A percentile compares a stretch with the other conserved stretches of the same genome.
phyloP scores from a whole-genome alignment of 208 protist genomes.

The Wallacemonas collosoma region DNA sequence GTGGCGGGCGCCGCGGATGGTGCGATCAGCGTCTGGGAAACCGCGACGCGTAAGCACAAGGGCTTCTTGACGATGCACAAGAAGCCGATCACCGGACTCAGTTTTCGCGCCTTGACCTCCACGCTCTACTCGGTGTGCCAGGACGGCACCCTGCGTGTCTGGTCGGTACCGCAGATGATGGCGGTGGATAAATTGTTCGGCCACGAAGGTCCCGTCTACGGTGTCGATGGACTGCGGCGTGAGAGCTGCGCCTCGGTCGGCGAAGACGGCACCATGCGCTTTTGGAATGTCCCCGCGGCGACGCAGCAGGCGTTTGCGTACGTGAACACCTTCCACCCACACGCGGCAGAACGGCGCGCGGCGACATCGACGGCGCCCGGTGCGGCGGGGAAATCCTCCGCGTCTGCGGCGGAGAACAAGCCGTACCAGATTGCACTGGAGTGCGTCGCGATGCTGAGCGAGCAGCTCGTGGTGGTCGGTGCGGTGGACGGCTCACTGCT shows the following conservation, averaged over 20 bases:
- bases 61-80: constrained; percentile 87
- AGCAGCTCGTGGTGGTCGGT: constrained; percentile 67
- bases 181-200: constrained; percentile 88
- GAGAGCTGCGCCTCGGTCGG: constrained; percentile 83
- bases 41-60: constrained; percentile 54
- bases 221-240: constrained; percentile 59
- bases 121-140: constrained; percentile 74
- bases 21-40: constrained; percentile 85
- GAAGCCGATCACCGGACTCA: constrained; percentile 80
- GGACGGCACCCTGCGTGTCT: constrained; percentile 88
- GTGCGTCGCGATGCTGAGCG: constrained; percentile 83
- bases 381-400: neutral
- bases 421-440: constrained; percentile 50
- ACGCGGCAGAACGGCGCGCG: neutral
- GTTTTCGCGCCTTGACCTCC: constrained; percentile 68
- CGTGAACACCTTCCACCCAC: constrained; percentile 16
- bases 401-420: constrained; percentile 7
- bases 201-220: constrained; percentile 68
- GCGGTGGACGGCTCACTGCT: constrained; percentile 76
- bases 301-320: constrained; percentile 81
- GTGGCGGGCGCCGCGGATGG: constrained; percentile 79
- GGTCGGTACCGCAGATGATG: constrained; percentile 85
- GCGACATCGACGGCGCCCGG: constrained; percentile 15
- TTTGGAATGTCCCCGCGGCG: constrained; percentile 87
- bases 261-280: constrained; percentile 88